Percentiles rank a stretch among this genome's conserved stretches.
These are phyloP conservation scores for Fusarium paranaense DNA, from an alignment of 2,329 filamentous ascomycete species.

Conservation along the genomic window DNA sequence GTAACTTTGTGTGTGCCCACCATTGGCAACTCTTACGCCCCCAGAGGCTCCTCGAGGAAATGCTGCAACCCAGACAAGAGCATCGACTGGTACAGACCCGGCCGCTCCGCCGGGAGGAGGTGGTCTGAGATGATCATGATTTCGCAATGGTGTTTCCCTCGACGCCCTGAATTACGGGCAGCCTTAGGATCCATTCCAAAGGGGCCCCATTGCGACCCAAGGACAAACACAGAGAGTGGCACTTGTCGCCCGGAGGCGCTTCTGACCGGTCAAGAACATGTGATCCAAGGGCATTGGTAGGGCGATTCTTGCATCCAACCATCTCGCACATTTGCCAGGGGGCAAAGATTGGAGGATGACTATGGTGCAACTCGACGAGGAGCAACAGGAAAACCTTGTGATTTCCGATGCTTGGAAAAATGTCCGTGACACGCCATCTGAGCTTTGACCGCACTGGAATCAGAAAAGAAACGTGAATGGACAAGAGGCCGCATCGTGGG, in stretches of 20 bases:
- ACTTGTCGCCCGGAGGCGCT: conserved; percentile 24
- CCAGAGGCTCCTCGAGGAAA: conserved; percentile 4
- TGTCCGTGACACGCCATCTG: conserved; percentile 16
- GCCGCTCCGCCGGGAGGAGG: not conserved
- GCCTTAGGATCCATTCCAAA: conserved; percentile 15
- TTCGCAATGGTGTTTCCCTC: conserved; percentile 1
- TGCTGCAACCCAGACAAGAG: not conserved
- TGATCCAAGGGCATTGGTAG: conserved; percentile 27
- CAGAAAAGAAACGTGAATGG: conserved; percentile 16
- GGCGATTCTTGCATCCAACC: conserved; percentile 28
- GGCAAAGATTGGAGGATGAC: conserved; percentile 28
- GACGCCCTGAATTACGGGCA: not conserved
- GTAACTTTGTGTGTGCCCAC: conserved; percentile 9
- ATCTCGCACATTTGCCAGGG: conserved; percentile 25
- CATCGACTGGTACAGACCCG: not conserved
- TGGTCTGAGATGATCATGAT: conserved; percentile 15
- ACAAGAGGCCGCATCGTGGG: conserved; percentile 20
- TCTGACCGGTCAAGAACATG: conserved; percentile 36
- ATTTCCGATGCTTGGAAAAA: conserved; percentile 8
- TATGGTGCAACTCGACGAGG: conserved; percentile 17
- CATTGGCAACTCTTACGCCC: conserved; percentile 5
- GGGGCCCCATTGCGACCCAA: not conserved
- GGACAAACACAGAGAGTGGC: conserved; percentile 22
- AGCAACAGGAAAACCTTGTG: conserved; percentile 22
- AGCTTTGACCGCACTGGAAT: conserved; percentile 1